Evolutionary conservation across 2,329 filamentous ascomycete genomes (phyloP), one percentile per base, ranked within the genome.

Genomic region (Aspergillus brunneoviolaceus): DNA sequence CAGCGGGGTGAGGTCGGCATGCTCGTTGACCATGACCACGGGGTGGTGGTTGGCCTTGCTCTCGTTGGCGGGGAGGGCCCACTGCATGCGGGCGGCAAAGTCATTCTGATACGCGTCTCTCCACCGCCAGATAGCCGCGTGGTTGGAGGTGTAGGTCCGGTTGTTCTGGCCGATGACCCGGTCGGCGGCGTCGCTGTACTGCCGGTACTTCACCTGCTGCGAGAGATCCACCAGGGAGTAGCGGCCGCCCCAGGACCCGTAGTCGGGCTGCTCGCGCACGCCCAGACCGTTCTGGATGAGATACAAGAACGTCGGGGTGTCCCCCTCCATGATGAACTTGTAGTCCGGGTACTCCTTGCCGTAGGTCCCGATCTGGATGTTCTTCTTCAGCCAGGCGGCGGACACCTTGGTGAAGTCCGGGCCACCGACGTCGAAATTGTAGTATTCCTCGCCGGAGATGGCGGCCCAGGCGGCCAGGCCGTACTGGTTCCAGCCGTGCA

Each of bases 401-500:
- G 79, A 78, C 47, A 85, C 72, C 52, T 80, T 80, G 9, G 75
- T 72, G 45, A 73, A 75, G 59, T 85, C 81, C 0, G 83, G 80
- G 1, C 81, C 82, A 2, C 78, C 77, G 50, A 78, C 70, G 50
- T 82, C 79, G 49, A 81, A 81, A 25, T 70, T 73, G 51, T 81
- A 81, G 65, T 75, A 79, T 3, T 65, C 63, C 2, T 82, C 80
- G 4, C 81, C 81, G 1, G 77, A 81, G 42, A 87, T 86, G 1
- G 84, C 84, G 1, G 76, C 79, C 84, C 84, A 86, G 0, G 83
- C 74, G 0, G 84, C 83, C 55, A 79, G 65, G 2, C 76, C 77
- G 60, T 86, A 87, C 51, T 82, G 74, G 61, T 82, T 83, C 77
- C 80, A 86, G 3, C 78, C 82, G 65, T 87, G 84, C 1, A 85